Evolutionary conservation across 805 yeast species (phyloP).

Genomic region (Kodamaea leandrae): DNA sequence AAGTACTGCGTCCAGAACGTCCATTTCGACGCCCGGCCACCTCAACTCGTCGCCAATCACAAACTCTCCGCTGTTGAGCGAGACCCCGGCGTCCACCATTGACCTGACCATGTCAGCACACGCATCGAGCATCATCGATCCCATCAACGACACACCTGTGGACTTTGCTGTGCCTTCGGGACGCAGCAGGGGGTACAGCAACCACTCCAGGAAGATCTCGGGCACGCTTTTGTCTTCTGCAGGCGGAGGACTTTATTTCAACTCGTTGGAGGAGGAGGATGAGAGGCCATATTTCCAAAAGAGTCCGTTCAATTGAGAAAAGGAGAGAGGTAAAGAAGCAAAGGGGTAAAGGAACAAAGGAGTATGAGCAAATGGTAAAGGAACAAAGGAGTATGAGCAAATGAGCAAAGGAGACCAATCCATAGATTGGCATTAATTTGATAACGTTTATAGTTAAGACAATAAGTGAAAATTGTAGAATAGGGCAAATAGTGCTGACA

Average conservation of each 20-base stretch:
- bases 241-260: conserved; percentile 23
- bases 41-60: conserved; percentile 29
- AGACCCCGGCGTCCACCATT: conserved; percentile 29
- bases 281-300: conserved; percentile 11
- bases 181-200: conserved; percentile 9
- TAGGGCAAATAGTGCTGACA: no score
- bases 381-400: no score
- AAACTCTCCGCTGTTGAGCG: conserved; percentile 36
- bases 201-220: conserved; percentile 19
- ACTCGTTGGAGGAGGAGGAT: conserved; percentile 21
- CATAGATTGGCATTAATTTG: no score
- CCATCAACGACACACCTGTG: conserved; percentile 40
- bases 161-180: conserved; percentile 27
- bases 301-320: conserved; percentile 13
- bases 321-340: not conserved
- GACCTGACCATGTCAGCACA: conserved; percentile 18
- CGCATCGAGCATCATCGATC: conserved; percentile 27
- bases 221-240: conserved; percentile 23
- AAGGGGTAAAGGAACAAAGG: no score
- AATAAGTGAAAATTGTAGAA: no score
- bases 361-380: no score
- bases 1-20: conserved; percentile 8
- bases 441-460: no score
- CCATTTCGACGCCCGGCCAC: conserved; percentile 11
- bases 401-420: no score